These are phyloP conservation scores for Strobilomyces dryophilus DNA, from an alignment of 768 basidiomycete genomes.

Conservation along the genomic window DNA sequence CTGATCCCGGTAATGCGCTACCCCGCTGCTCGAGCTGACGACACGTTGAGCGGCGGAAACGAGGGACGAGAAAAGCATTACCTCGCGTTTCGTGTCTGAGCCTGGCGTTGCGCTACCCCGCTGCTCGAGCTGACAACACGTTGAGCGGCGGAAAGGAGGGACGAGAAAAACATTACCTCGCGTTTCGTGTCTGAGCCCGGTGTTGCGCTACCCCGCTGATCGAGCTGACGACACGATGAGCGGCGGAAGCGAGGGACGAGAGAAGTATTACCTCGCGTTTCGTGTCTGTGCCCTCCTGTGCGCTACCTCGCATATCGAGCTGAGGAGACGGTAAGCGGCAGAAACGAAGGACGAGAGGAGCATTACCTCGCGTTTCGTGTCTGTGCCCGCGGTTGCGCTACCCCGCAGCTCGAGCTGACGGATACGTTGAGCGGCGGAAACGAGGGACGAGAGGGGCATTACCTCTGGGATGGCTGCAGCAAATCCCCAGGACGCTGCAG, in stretches of 20 bases:
- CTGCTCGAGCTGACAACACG: background rate
- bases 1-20: too few relatives aligned
- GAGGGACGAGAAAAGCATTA: background rate
- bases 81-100: too few relatives aligned
- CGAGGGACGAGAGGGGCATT: background rate
- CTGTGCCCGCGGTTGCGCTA: too few relatives aligned
- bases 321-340: background rate
- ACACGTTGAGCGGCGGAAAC: background rate
- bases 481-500: slow-evolving; percentile 5
- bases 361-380: background rate
- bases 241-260: background rate
- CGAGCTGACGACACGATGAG: background rate
- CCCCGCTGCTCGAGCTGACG: background rate
- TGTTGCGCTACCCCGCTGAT: too few relatives aligned
- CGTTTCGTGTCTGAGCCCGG: too few relatives aligned
- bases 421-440: background rate
- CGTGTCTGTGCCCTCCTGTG: too few relatives aligned
- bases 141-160: background rate
- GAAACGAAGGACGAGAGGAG: background rate
- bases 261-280: background rate
- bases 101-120: too few relatives aligned
- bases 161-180: background rate
- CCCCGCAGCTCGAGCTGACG: background rate
- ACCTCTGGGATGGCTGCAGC: slow-evolving; percentile 11
- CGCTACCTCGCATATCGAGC: background rate